Conservation (phyloP, 805 yeast genomes). For the Myxozyma sirexii region DNA sequence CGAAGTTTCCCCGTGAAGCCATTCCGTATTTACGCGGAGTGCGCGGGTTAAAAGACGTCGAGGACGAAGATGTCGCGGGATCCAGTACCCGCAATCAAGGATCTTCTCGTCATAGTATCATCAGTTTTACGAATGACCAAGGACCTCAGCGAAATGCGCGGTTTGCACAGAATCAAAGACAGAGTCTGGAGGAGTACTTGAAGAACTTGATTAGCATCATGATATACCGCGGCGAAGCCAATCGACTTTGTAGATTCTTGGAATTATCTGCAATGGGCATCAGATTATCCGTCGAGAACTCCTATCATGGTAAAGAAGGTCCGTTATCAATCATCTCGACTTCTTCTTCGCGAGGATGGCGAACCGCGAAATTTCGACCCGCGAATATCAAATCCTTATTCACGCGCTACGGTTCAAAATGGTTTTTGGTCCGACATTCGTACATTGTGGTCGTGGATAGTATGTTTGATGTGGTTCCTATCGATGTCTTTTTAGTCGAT, state of each 20-base stretch:
- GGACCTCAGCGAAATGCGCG: constrained; percentile 16
- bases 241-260: constrained; percentile 78
- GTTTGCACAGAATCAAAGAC: constrained; percentile 36
- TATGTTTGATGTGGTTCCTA: constrained; percentile 80
- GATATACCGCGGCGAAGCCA: constrained; percentile 77
- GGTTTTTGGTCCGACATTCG: constrained; percentile 86
- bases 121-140: neutral
- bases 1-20: constrained; percentile 49
- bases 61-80: constrained; percentile 11
- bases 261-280: constrained; percentile 90
- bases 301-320: constrained; percentile 88
- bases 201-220: constrained; percentile 60
- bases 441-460: constrained; percentile 85
- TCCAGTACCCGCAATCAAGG: neutral
- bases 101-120: constrained; percentile 3
- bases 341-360: constrained; percentile 91
- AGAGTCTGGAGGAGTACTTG: constrained; percentile 65
- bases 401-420: constrained; percentile 84
- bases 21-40: constrained; percentile 36
- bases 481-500: constrained; percentile 92
- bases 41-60: constrained; percentile 22
- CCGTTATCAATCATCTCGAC: constrained; percentile 75
- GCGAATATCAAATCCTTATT: constrained; percentile 85
- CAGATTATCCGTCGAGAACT: constrained; percentile 76
- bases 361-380: constrained; percentile 83